Evolutionary conservation across 2,329 filamentous ascomycete species (phyloP).

Genomic region (Colletotrichum sp.): DNA sequence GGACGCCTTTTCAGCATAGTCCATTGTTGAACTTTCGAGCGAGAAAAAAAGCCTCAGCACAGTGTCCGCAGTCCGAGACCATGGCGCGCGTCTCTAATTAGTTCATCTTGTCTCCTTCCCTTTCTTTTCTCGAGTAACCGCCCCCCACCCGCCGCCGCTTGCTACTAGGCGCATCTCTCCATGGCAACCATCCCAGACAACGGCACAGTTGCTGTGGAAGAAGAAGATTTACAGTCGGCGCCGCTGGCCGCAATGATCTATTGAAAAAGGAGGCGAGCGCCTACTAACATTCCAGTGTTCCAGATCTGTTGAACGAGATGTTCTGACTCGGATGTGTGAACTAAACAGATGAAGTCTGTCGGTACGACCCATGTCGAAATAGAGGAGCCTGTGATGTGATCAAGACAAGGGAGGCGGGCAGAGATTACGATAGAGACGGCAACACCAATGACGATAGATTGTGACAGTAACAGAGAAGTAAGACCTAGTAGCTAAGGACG

Average conservation of each 20-base stretch:
- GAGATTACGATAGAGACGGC: neutral
- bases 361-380: fast-evolving
- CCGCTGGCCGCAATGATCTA: neutral
- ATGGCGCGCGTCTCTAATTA: neutral
- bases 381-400: no score
- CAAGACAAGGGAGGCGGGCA: neutral
- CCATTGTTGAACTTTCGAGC: neutral
- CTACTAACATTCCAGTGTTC: neutral
- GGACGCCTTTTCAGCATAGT: neutral
- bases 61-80: neutral
- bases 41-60: neutral
- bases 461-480: no score
- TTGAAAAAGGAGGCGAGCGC: neutral
- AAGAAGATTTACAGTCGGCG: neutral
- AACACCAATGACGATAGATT: neutral
- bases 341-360: neutral
- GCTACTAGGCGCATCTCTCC: neutral
- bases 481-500: no score
- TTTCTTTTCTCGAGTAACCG: neutral
- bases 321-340: neutral
- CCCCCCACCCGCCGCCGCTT: neutral
- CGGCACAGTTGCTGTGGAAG: neutral
- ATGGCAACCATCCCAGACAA: neutral
- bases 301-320: neutral
- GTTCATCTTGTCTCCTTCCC: neutral